phyloP scores from a whole-genome alignment of 768 basidiomycete species.

The Gautieria morchelliformis region DNA sequence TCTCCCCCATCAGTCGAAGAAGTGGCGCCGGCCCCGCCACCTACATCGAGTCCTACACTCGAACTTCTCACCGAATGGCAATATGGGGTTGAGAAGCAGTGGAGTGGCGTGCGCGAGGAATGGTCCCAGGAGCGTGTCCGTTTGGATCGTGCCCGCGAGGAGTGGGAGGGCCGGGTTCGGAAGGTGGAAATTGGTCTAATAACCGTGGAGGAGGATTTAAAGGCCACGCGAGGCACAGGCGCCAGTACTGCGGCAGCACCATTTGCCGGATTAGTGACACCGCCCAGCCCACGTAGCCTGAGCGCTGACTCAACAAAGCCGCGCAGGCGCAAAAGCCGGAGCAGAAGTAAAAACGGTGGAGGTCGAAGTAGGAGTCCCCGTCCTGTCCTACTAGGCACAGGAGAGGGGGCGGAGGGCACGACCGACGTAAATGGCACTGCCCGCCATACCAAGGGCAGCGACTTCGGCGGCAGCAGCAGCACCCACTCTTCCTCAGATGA shows the following conservation, averaged over 20 bases:
- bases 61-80: not conserved
- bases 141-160: conserved; percentile 60
- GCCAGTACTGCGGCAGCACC: not conserved
- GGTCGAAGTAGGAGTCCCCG: not conserved
- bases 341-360: conserved; percentile 2
- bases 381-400: not conserved
- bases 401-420: not conserved
- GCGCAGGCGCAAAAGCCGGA: not conserved
- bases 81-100: conserved; percentile 57
- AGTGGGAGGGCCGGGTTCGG: conserved; percentile 63
- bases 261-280: conserved; percentile 49
- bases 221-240: not conserved
- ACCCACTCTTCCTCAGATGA: no score
- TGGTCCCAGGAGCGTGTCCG: conserved; percentile 78
- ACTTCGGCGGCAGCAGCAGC: no score
- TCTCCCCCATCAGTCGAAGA: not conserved
- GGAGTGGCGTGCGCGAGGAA: conserved; percentile 67
- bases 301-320: conserved; percentile 43
- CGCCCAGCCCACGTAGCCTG: conserved; percentile 66
- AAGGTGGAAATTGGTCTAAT: conserved; percentile 47
- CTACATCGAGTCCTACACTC: not conserved
- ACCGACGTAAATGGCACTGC: no score
- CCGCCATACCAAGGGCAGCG: no score
- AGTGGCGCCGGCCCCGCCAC: not conserved
- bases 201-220: conserved; percentile 18